A percentile compares a stretch with the other conserved stretches of the same genome.
Evolutionary conservation across 1,284 basidiomycete genomes (phyloP).

Genomic region (Macrocystidia cucumis): DNA sequence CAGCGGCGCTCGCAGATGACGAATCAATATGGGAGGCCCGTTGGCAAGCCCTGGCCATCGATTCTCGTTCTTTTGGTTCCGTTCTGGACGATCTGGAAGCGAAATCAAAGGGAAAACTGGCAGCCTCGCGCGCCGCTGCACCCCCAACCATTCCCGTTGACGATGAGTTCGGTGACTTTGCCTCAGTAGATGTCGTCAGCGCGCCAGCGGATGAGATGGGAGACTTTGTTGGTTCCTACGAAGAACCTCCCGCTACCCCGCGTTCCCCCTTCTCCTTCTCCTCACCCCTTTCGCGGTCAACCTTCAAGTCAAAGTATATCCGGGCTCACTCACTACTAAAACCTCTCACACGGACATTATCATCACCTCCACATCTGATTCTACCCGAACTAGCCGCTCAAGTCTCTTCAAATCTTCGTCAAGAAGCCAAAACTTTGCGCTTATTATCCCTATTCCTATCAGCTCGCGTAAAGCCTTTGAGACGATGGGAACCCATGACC

Average conservation of each 20-base stretch:
- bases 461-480: slow-evolving; percentile 53
- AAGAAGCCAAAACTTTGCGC: slow-evolving; percentile 57
- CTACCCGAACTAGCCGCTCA: slow-evolving; percentile 45
- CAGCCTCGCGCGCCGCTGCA: slow-evolving; percentile 24
- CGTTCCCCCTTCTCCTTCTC: slow-evolving; percentile 10
- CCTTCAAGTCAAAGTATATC: slow-evolving; percentile 42
- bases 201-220: slow-evolving; percentile 39
- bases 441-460: slow-evolving; percentile 74
- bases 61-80: slow-evolving; percentile 31
- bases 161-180: slow-evolving; percentile 91
- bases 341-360: slow-evolving; percentile 45
- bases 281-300: slow-evolving; percentile 11
- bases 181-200: slow-evolving; percentile 39
- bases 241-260: slow-evolving; percentile 14
- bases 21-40: slow-evolving; percentile 72
- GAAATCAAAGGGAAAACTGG: slow-evolving; percentile 27
- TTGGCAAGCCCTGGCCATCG: slow-evolving; percentile 56
- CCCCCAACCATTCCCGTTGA: slow-evolving; percentile 58
- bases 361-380: slow-evolving; percentile 50
- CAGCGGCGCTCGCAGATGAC: slow-evolving; percentile 56
- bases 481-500: slow-evolving; percentile 53
- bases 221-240: slow-evolving; percentile 45
- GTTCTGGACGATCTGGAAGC: slow-evolving; percentile 60
- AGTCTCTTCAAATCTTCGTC: slow-evolving; percentile 26
- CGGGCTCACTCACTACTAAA: slow-evolving; percentile 61